phyloP scores from a whole-genome alignment of 352 stramenopile genomes.

The Globisporangium nunn region DNA sequence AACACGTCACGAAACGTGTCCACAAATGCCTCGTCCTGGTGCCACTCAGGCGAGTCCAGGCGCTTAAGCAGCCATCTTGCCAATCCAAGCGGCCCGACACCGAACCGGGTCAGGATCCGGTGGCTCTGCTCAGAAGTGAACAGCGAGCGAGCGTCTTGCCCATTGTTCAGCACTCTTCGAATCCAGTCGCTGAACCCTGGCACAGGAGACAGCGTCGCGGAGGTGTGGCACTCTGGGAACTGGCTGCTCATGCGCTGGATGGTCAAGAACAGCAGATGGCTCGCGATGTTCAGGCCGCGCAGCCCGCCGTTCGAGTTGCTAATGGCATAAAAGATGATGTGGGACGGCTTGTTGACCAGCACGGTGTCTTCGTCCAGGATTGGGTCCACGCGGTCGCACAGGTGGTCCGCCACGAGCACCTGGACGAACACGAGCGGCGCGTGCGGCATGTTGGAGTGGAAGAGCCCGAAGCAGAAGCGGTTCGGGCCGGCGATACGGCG shows the following conservation, averaged over 20 bases:
- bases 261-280: constrained; percentile 76
- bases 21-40: constrained; percentile 37
- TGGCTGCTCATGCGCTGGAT: constrained; percentile 67
- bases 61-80: constrained; percentile 68
- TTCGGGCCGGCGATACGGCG: constrained; percentile 55
- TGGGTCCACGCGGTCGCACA: constrained; percentile 54
- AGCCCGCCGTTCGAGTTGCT: constrained; percentile 74
- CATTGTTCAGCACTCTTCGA: constrained; percentile 26
- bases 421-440: constrained; percentile 74
- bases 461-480: constrained; percentile 77
- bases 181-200: constrained; percentile 74
- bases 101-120: constrained; percentile 48
- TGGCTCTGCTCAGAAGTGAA: constrained; percentile 48
- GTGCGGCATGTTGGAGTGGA: constrained; percentile 71
- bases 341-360: constrained; percentile 36
- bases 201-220: constrained; percentile 72
- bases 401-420: constrained; percentile 58
- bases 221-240: constrained; percentile 56
- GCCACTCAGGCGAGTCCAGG: constrained; percentile 38
- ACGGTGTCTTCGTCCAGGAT: constrained; percentile 52
- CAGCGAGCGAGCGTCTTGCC: constrained; percentile 21
- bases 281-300: constrained; percentile 76
- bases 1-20: constrained; percentile 46
- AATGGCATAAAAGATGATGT: constrained; percentile 86
- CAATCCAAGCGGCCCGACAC: constrained; percentile 41